Conservation (phyloP, 768 basidiomycete genomes). For the Psilocybe cubensis region DNA sequence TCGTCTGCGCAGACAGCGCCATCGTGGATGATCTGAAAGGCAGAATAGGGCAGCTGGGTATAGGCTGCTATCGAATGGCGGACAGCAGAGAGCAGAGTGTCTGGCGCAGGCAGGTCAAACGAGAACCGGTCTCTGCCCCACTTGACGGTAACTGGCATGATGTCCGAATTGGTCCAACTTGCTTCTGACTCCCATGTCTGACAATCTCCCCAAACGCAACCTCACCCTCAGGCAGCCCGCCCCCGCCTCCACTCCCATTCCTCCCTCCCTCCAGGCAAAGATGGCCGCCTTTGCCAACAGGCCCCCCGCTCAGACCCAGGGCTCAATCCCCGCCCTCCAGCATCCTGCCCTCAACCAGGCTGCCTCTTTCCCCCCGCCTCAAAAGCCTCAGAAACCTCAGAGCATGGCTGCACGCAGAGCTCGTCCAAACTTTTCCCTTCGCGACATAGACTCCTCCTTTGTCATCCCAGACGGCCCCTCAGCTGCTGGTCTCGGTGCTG, state of each 20-base stretch:
- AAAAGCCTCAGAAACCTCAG: slow-evolving; percentile 29
- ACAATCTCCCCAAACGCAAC: slow-evolving; percentile 26
- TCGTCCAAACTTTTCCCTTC: slow-evolving; percentile 63
- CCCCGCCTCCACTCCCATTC: slow-evolving; percentile 66
- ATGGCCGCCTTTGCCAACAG: slow-evolving; percentile 81
- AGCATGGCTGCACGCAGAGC: slow-evolving; percentile 48
- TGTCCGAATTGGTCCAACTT: not conserved
- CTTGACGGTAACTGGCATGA: slow-evolving; percentile 48
- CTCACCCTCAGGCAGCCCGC: slow-evolving; percentile 48
- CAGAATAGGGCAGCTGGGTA: slow-evolving; percentile 68
- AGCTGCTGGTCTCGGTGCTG: slow-evolving; percentile 73
- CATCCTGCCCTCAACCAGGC: slow-evolving; percentile 20
- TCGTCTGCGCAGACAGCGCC: slow-evolving; percentile 94
- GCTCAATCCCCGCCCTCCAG: slow-evolving; percentile 32
- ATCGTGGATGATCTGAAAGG: slow-evolving; percentile 87
- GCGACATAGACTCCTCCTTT: slow-evolving; percentile 52
- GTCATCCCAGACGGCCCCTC: slow-evolving; percentile 54
- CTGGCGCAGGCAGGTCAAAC: slow-evolving; percentile 57
- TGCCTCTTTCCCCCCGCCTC: slow-evolving; percentile 12
- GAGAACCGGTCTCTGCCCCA: slow-evolving; percentile 48
- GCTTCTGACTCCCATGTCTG: slow-evolving; percentile 25
- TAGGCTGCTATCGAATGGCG: slow-evolving; percentile 68
- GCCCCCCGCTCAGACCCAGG: slow-evolving; percentile 38
- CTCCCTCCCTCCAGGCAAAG: slow-evolving; percentile 89
- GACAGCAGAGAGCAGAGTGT: slow-evolving; percentile 61